A percentile compares a stretch with the other conserved stretches of the same genome.
phyloP scores from a whole-genome alignment of 805 yeast species.

The Ogataea philodendri region DNA sequence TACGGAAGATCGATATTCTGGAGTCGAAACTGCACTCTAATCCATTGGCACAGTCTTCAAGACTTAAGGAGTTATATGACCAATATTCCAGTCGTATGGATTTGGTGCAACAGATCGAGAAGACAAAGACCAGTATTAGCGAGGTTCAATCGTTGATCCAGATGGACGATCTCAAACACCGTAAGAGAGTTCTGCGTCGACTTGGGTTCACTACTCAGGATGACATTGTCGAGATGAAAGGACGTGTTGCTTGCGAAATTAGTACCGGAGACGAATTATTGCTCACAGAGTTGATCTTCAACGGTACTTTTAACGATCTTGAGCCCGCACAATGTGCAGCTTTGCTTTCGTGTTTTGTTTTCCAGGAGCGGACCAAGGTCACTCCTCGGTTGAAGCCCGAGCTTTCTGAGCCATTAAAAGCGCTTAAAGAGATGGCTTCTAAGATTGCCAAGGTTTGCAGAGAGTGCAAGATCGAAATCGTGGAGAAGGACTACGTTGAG shows the following conservation, averaged over 20 bases:
- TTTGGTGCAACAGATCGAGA: constrained; percentile 56
- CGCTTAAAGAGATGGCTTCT: constrained; percentile 85
- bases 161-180: constrained; percentile 86
- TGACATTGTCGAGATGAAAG: constrained; percentile 93
- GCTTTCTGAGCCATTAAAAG: constrained; percentile 86
- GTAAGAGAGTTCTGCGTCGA: constrained; percentile 90
- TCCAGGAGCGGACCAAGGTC: constrained; percentile 93
- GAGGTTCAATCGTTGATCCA: constrained; percentile 92
- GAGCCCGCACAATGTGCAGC: constrained; percentile 91
- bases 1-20: constrained; percentile 78
- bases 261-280: constrained; percentile 85
- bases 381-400: constrained; percentile 84
- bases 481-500: constrained; percentile 90
- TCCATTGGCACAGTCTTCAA: constrained; percentile 61
- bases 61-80: constrained; percentile 60
- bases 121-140: constrained; percentile 59
- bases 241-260: constrained; percentile 90
- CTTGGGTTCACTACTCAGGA: constrained; percentile 82
- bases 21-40: constrained; percentile 71
- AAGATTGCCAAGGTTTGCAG: constrained; percentile 85
- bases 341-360: constrained; percentile 88
- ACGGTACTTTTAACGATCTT: constrained; percentile 89
- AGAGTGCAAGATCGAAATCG: constrained; percentile 86
- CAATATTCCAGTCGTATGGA: constrained; percentile 64
- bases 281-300: constrained; percentile 88